Base-by-base conservation (phyloP, 164 flowering plant species). In the Buxus sempervirens region DNA sequence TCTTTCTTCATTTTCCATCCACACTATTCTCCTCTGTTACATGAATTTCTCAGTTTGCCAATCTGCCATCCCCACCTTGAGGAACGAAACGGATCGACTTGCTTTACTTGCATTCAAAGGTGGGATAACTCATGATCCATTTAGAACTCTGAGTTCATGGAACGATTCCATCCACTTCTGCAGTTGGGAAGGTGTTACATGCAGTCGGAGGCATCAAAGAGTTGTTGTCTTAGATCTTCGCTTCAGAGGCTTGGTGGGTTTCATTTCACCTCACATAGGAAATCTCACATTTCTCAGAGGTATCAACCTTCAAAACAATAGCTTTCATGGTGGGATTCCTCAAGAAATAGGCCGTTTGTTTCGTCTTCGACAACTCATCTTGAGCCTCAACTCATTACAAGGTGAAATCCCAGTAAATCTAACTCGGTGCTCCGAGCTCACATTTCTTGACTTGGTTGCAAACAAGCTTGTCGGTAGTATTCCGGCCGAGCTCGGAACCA, bases 121-220 rank as follows among this genome's bases (percentile, higher is more conserved):
- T 56, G n/a, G 22, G 28, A 63, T 70, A 58, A 60, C 67, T 41
- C 69, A 48, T 26, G 83, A 80, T 54, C 80, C 82, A 1, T 42
- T 53, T 0, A 23, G 58, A 1, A 42, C 67, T 32, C 26, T 81
- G 72, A 69, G 54, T 32, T 81, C 84, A 9, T 83, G 83, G 84
- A 81, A 79, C 55, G 54, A 53, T 58, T 71, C 77, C 10, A 9
- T 53, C 56, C 69, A 70, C 69, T 74, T 79, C 57, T 79, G 82
- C 67, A 26, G 73, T 16, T 81, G 86, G 86, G 12, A 1, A 7
- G 84, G 86, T 10, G 74, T 81, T 16, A 58, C 66, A 9, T 79
- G 84, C 77, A 65, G 69, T 23, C 62, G 22, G 12, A 4, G 9
- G 36, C 58, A 56, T 16, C 23, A 49, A 23, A 66, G 86, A 19